phyloP scores from a whole-genome alignment of 2,329 filamentous ascomycete species.

The Aspergillus fumigatiaffinis region DNA sequence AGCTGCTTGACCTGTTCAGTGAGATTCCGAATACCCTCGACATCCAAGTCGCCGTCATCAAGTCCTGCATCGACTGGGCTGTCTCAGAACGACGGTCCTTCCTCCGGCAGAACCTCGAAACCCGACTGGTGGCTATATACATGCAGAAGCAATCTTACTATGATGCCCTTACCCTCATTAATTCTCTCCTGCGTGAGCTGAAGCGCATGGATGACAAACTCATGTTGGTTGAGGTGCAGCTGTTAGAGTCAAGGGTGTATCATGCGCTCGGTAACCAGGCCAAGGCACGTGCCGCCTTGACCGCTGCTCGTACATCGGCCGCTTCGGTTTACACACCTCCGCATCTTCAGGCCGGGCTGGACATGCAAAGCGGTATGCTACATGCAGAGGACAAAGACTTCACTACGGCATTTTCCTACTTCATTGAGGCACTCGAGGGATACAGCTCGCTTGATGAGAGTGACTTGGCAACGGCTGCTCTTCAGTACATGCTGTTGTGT shows the following conservation, averaged over 20 bases:
- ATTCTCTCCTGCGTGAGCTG: slow-evolving; percentile 89
- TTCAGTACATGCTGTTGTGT: slow-evolving; percentile 99
- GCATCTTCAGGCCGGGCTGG: slow-evolving; percentile 87
- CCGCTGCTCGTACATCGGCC: slow-evolving; percentile 88
- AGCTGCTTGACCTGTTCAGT: slow-evolving; percentile 92
- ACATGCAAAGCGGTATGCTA: slow-evolving; percentile 99
- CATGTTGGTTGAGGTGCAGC: slow-evolving; percentile 93
- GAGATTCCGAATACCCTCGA: slow-evolving; percentile 93
- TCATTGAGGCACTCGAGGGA: slow-evolving; percentile 96
- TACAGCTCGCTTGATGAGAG: slow-evolving; percentile 91
- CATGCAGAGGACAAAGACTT: slow-evolving; percentile 99
- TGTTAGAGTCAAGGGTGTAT: slow-evolving; percentile 94
- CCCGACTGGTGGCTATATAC: slow-evolving; percentile 85
- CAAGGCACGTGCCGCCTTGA: slow-evolving; percentile 92
- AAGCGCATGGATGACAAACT: slow-evolving; percentile 99
- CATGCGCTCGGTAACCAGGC: slow-evolving; percentile 95
- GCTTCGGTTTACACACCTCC: slow-evolving; percentile 97
- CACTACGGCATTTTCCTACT: slow-evolving; percentile 98
- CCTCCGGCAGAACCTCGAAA: slow-evolving; percentile 96
- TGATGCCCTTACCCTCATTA: slow-evolving; percentile 93
- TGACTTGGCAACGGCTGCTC: slow-evolving; percentile 84
- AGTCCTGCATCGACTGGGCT: slow-evolving; percentile 99
- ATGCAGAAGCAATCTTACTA: slow-evolving; percentile 98
- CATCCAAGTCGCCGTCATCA: slow-evolving; percentile 89
- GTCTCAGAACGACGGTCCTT: slow-evolving; percentile 91